Base-by-base conservation (phyloP, 306 rosid genomes). In the Delonix regia region DNA sequence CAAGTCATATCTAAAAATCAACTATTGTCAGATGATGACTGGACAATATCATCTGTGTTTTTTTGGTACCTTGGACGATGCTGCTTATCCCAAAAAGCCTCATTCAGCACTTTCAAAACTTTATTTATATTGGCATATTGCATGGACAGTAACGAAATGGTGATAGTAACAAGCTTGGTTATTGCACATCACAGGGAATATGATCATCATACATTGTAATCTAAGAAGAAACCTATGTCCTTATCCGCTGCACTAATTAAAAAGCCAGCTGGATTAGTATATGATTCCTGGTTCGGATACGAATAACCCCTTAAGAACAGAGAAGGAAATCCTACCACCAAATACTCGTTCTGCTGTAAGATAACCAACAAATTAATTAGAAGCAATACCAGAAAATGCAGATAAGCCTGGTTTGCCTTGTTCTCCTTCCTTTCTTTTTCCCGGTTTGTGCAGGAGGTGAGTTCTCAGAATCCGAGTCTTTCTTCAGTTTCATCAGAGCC, bases 151-250 rank as follows among this genome's bases (percentile, higher is more conserved):
- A 73, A 80, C 86, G 66, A 55, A 21, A 56, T 22, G 39, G 4
- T 81, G 73, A 73, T 73, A 15, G 27, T 49, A 78, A 41, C 67
- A 38, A 81, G 73, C 85, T 61, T 48, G 82, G 74, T 57, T 76
- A 33, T 70, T 41, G 60, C 87, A 69, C 56, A 66, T 9, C 51
- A 16, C 61, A 57, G 4, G 24, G 21, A 62, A 42, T 41, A 61
- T 38, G 24, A 57, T n/a, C 9, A 64, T 67, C 33, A 70, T 56
- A 53, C 85, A 42, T 83, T 16, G 57, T 68, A 57, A 8, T 3
- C 82, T 39, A 83, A n/a, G 72, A 77, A 83, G 60, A 71, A 49
- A 73, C 44, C 69, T 77, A 80, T 82, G 85, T 84, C 80, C 41
- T 82, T 82, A 74, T 82, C 91, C 65, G 34, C 14, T 71, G 30